A percentile compares a stretch with the other conserved stretches of the same genome.
Conservation (phyloP, 257 asterid species). For the Catharanthus roseus region DNA sequence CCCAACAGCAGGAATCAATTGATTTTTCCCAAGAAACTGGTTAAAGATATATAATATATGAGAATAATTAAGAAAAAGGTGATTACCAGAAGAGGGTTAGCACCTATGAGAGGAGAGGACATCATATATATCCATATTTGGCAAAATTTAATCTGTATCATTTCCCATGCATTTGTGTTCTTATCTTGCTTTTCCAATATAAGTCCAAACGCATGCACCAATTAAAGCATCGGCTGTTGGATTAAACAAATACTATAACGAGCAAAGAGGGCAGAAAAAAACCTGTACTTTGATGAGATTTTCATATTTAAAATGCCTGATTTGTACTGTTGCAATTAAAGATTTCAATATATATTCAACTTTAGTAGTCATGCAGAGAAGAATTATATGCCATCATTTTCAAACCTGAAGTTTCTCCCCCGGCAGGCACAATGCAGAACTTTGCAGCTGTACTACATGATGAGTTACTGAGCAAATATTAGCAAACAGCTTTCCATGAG, state of each 20-base stretch:
- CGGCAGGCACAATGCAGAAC: too few relatives aligned
- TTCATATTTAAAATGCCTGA: not conserved
- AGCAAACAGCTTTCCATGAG: too few relatives aligned
- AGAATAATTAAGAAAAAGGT: not conserved
- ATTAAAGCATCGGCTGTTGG: not conserved
- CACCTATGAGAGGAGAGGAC: constrained; percentile 12
- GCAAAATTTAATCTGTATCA: constrained; percentile 21
- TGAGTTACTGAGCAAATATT: too few relatives aligned
- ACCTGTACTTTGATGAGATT: constrained; percentile 13
- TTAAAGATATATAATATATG: not conserved
- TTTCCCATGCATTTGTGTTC: constrained; percentile 12
- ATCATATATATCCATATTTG: constrained; percentile 38
- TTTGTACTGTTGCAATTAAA: too few relatives aligned
- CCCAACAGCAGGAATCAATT: constrained; percentile 27
- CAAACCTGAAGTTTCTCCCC: too few relatives aligned
- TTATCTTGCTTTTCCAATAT: not conserved
- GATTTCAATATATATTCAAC: too few relatives aligned
- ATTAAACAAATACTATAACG: not conserved
- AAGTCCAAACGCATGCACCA: not conserved
- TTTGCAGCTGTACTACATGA: too few relatives aligned
- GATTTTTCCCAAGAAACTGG: constrained; percentile 16
- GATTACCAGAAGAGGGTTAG: constrained; percentile 25
- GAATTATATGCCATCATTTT: too few relatives aligned
- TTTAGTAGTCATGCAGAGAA: too few relatives aligned
- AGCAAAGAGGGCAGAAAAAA: not conserved